Base-by-base conservation (phyloP, 768 basidiomycete species). In the Pleurotus pulmonarius region DNA sequence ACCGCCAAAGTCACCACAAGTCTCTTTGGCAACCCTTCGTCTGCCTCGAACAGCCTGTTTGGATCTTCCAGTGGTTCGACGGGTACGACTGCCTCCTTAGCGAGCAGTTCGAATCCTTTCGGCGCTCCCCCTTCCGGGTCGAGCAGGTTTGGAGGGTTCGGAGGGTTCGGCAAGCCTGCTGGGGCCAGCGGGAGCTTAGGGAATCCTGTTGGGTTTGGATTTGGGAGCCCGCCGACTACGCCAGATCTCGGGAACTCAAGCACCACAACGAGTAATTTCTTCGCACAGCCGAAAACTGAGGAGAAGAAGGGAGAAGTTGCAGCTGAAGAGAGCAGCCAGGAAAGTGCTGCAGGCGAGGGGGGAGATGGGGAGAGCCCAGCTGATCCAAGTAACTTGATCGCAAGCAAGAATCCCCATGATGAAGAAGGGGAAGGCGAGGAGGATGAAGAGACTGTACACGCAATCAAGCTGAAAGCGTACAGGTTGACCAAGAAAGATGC, bases 341-440 rank as follows among this genome's bases (percentile, higher is more conserved):
- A 65, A 64, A 60, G 64, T 60, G 48, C 64, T 48, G 66, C 60
- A 53, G 68, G 69, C 6, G 69, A 70, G 58, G 81, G 82, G 2
- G 80, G 81, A 58, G 85, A 82, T 20, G 83, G 83, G 64, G 79
- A 85, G 64, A 43, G 11, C 4, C 44, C 16, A 16, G 8, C 15
- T 25, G 46, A 47, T 15, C 22, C 46, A 15, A 20, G 24, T 13
- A 41, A 18, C 37, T 70, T 58, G 26, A 29, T 66, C n/a, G 49
- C 62, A 12, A 54, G 56, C 9, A 67, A 56, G n/a, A 69, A 71
- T 55, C 70, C 71, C n/a, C 83, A 87, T 59, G 88, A 89, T 60
- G 75, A 74, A 53, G 88, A 89, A 58, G 90, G 91, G 9, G 86
- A 86, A 63, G 91, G 91, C 25, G 91, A 93, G 70, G 88, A 93